phyloP scores from a whole-genome alignment of 2,329 filamentous ascomycete genomes.

The Exophiala calicioides region DNA sequence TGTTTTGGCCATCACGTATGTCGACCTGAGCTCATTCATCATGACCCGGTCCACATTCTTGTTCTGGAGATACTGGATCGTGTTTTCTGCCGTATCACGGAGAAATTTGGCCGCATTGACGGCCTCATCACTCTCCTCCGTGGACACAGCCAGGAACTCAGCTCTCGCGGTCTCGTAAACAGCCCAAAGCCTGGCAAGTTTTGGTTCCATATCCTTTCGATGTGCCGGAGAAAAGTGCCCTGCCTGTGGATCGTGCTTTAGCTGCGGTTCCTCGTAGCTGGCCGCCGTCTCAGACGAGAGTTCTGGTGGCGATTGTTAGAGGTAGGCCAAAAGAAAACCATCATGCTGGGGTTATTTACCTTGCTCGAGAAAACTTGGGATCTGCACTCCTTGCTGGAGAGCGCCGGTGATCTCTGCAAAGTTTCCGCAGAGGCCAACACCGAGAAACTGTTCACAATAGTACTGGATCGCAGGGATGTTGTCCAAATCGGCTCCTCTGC shows the following conservation, averaged over 20 bases:
- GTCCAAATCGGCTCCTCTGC: conserved; percentile 35
- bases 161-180: conserved; percentile 41
- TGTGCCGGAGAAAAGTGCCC: not conserved
- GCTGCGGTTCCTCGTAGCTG: too few species aligned
- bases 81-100: conserved; percentile 47
- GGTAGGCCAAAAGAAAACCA: not conserved
- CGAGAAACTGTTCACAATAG: conserved; percentile 43
- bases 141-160: conserved; percentile 38
- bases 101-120: conserved; percentile 42
- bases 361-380: conserved; percentile 10
- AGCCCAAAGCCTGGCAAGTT: conserved; percentile 32
- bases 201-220: conserved; percentile 17
- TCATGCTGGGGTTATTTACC: conserved; percentile 3
- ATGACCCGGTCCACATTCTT: conserved; percentile 32
- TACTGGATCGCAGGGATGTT: conserved; percentile 39
- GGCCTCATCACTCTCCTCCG: conserved; percentile 30
- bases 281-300: not conserved
- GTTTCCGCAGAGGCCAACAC: conserved; percentile 31
- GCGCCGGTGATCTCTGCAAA: conserved; percentile 28
- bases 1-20: conserved; percentile 38
- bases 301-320: conserved; percentile 1
- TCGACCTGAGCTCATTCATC: conserved; percentile 37
- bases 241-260: too few species aligned
- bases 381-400: conserved; percentile 27
- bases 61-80: conserved; percentile 37